A percentile compares a stretch with the other conserved stretches of the same genome.
These are phyloP conservation scores for Heliosperma pusillum DNA, from an alignment of 148 eudicot genomes.

Conservation along the genomic window DNA sequence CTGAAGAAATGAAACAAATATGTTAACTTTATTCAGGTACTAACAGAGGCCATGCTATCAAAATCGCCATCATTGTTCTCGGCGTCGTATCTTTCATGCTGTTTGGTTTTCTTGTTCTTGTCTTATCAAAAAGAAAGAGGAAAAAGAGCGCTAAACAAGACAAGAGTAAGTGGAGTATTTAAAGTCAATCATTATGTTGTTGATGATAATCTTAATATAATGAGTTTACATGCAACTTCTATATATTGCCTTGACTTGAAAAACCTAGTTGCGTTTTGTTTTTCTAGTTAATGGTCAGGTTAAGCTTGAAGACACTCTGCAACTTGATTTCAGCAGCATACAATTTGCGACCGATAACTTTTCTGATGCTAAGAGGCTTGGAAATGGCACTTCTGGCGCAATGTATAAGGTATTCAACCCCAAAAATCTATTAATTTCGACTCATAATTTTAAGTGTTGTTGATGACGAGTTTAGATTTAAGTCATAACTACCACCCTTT, in stretches of 20 bases:
- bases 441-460: too few relatives aligned
- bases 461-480: neutral
- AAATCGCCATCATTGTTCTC: neutral
- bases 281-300: neutral
- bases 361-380: slow-evolving; percentile 10
- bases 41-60: neutral
- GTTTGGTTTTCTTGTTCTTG: neutral
- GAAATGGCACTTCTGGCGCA: neutral
- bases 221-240: too few relatives aligned
- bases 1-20: too few relatives aligned
- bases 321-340: slow-evolving; percentile 14
- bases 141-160: neutral
- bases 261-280: too few relatives aligned
- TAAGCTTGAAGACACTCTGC: slow-evolving; percentile 8
- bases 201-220: too few relatives aligned
- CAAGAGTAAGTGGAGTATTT: neutral
- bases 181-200: neutral
- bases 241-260: too few relatives aligned
- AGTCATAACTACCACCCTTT: too few relatives aligned
- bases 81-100: neutral
- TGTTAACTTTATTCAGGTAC: neutral
- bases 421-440: too few relatives aligned
- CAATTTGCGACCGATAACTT: slow-evolving; percentile 22
- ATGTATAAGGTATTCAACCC: slow-evolving; percentile 10
- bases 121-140: neutral